These are phyloP conservation scores for Somion occarium DNA, from an alignment of 1,284 basidiomycete genomes.

Conservation along the genomic window DNA sequence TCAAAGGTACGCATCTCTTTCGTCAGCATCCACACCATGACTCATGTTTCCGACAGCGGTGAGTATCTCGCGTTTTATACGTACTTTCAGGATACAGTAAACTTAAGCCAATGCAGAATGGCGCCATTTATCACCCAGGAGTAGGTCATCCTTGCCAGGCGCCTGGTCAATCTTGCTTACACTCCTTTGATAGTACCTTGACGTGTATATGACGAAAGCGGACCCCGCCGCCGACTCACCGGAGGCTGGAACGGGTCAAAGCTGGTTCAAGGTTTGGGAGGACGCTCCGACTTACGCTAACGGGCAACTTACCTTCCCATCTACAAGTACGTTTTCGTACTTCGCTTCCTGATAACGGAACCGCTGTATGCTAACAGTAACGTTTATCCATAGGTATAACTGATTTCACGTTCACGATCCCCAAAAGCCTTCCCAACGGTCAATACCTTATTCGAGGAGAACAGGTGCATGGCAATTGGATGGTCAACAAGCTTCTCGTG, in stretches of 20 bases:
- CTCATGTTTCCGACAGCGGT: not conserved
- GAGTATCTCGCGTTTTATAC: not conserved
- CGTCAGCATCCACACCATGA: constrained; percentile 18
- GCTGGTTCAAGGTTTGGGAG: constrained; percentile 49
- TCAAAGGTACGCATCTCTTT: constrained; percentile 16
- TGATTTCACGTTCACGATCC: constrained; percentile 37
- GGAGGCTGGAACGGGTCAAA: constrained; percentile 35
- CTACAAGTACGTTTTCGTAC: constrained; percentile 26
- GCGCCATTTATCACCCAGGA: constrained; percentile 31
- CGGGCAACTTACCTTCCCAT: constrained; percentile 30
- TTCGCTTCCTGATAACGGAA: not conserved
- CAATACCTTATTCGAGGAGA: constrained; percentile 27
- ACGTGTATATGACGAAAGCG: constrained; percentile 40
- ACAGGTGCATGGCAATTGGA: constrained; percentile 19
- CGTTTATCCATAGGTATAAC: constrained; percentile 23
- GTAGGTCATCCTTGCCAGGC: constrained; percentile 19
- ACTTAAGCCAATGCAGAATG: constrained; percentile 12
- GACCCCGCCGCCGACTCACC: constrained; percentile 35
- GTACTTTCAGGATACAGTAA: not conserved
- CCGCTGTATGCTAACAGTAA: too few species aligned
- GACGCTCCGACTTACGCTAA: constrained; percentile 30
- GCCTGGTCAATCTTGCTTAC: not conserved
- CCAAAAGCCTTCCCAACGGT: constrained; percentile 23
- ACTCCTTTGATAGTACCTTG: constrained; percentile 26
- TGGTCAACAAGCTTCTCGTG: too few species aligned